These are phyloP conservation scores for Chaetomium tenue DNA, from an alignment of 495 filamentous ascomycete species.

Conservation along the genomic window DNA sequence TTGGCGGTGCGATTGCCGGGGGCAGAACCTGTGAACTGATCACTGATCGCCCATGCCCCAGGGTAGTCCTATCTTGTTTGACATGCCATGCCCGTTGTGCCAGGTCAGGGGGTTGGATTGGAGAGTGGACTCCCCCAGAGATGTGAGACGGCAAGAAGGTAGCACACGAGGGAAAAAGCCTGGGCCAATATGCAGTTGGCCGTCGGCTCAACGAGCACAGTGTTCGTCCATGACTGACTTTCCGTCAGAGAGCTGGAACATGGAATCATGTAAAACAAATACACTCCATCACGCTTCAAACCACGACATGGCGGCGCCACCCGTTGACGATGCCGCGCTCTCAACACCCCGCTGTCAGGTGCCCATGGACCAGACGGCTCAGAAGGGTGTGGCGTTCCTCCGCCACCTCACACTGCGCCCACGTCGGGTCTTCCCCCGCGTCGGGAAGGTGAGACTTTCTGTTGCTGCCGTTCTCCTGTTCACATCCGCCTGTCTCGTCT, in stretches of 20 bases:
- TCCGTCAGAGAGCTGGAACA: background rate
- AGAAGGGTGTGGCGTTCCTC: background rate
- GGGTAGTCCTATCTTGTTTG: too few species aligned
- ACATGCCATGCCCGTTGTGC: too few species aligned
- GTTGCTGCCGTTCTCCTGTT: conserved; percentile 15
- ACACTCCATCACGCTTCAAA: background rate
- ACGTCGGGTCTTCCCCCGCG: background rate
- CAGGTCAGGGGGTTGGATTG: too few species aligned
- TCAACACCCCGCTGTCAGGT: background rate
- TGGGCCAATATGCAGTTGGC: too few species aligned
- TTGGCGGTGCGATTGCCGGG: too few species aligned
- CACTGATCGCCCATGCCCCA: too few species aligned
- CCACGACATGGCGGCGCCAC: background rate
- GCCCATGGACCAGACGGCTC: background rate
- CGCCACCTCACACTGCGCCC: background rate
- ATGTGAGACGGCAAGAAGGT: too few species aligned
- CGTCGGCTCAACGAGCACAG: too few species aligned
- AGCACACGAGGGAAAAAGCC: too few species aligned
- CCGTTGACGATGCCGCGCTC: background rate
- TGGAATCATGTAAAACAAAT: background rate
- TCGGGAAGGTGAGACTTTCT: conserved; percentile 6
- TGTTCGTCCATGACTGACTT: too few species aligned
- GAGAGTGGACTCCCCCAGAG: too few species aligned
- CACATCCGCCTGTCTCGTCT: conserved; percentile 12
- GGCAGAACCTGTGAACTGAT: too few species aligned